phyloP scores from a whole-genome alignment of 148 eudicot genomes.

The Chenopodium berlandieri region DNA sequence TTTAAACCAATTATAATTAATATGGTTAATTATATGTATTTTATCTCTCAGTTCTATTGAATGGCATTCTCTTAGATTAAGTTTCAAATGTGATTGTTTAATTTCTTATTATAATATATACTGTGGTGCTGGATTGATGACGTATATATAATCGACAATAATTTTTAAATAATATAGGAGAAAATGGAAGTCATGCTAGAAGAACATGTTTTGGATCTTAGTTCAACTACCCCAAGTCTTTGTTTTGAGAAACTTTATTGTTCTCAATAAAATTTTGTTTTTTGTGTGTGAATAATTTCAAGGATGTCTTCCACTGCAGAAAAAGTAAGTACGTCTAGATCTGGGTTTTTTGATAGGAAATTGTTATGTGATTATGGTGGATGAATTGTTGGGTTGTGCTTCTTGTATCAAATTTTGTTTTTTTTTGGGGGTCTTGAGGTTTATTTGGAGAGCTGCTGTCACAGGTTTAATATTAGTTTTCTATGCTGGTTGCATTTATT shows the following conservation, averaged over 20 bases:
- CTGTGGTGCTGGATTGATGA: conserved; percentile 20
- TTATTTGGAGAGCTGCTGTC: neutral
- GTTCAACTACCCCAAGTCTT: conserved; percentile 4
- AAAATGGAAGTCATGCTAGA: neutral
- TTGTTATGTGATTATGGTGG: too few species aligned
- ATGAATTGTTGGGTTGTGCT: too few species aligned
- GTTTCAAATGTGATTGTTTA: neutral
- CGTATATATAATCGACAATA: conserved; percentile 14
- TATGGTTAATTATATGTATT: neutral
- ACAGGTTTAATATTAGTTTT: neutral
- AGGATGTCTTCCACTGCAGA: conserved; percentile 28
- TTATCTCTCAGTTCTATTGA: neutral
- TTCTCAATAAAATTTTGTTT: neutral
- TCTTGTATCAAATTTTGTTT: neutral
- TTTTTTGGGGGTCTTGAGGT: neutral
- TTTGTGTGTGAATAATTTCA: conserved; percentile 1
- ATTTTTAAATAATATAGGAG: neutral
- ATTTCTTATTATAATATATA: neutral
- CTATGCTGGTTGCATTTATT: neutral
- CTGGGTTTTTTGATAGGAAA: neutral
- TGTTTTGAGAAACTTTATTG: neutral
- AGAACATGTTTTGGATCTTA: conserved; percentile 11
- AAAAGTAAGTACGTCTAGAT: conserved; percentile 18
- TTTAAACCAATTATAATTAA: neutral
- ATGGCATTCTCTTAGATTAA: neutral